These are phyloP conservation scores for Lactarius vividus DNA, from an alignment of 768 basidiomycete genomes.

Conservation along the genomic window DNA sequence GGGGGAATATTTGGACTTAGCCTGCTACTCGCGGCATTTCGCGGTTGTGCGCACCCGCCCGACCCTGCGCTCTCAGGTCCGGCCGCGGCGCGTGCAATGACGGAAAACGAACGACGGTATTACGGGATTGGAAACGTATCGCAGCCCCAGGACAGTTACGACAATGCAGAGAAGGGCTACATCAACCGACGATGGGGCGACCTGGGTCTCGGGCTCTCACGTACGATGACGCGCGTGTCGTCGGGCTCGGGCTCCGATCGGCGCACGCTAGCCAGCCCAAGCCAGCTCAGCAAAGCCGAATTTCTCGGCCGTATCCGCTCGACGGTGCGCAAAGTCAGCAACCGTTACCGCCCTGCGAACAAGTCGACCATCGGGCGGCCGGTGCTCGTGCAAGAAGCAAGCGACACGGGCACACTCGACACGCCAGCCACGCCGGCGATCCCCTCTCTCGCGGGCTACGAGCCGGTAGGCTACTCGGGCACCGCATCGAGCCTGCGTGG, in stretches of 20 bases:
- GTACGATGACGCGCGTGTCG: slow-evolving; percentile 35
- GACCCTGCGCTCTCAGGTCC: slow-evolving; percentile 62
- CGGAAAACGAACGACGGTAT: slow-evolving; percentile 66
- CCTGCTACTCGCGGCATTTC: slow-evolving; percentile 51
- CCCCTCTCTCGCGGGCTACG: slow-evolving; percentile 24
- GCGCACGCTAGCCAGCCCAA: slow-evolving; percentile 41
- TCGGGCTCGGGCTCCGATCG: slow-evolving; percentile 27
- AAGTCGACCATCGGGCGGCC: slow-evolving; percentile 60
- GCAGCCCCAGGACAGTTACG: slow-evolving; percentile 16
- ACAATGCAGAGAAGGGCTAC: slow-evolving; percentile 33
- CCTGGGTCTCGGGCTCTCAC: slow-evolving; percentile 48
- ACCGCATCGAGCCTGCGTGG: slow-evolving; percentile 45
- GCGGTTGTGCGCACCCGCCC: slow-evolving; percentile 54
- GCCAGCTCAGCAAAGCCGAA: slow-evolving; percentile 66
- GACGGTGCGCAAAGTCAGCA: slow-evolving; percentile 67
- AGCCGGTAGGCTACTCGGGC: slow-evolving; percentile 39
- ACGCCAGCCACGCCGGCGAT: slow-evolving; percentile 17
- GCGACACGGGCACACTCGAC: slow-evolving; percentile 20
- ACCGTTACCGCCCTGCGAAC: slow-evolving; percentile 41
- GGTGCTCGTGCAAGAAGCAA: slow-evolving; percentile 37
- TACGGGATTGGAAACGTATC: slow-evolving; percentile 50
- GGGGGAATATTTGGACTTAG: slow-evolving; percentile 58
- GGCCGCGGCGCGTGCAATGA: slow-evolving; percentile 56
- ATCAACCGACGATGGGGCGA: slow-evolving; percentile 35
- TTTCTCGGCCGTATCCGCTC: slow-evolving; percentile 62